phyloP scores from a whole-genome alignment of 257 asterid genomes.

The Lycium barbarum region DNA sequence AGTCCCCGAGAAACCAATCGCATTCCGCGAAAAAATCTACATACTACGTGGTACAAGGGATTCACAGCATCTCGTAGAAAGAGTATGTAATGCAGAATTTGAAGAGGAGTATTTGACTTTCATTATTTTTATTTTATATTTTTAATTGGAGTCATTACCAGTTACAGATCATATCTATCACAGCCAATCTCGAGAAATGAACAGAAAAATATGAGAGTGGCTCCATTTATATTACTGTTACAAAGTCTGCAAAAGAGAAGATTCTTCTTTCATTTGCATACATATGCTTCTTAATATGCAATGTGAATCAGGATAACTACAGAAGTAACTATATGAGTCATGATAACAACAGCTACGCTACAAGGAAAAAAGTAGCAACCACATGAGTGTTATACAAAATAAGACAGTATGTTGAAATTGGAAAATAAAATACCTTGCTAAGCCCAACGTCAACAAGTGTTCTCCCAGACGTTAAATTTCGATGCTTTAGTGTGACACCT shows the following conservation, averaged over 20 bases:
- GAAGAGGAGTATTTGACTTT: neutral
- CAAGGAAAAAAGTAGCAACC: slow-evolving; percentile 14
- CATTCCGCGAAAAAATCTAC: neutral
- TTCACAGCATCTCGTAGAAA: neutral
- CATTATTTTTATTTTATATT: neutral
- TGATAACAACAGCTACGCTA: neutral
- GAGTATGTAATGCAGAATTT: neutral
- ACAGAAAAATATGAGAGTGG: neutral
- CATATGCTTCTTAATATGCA: slow-evolving; percentile 6
- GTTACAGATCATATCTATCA: neutral
- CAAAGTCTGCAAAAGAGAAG: neutral
- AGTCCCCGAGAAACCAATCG: neutral
- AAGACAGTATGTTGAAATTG: neutral
- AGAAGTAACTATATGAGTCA: neutral
- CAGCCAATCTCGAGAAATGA: slow-evolving; percentile 7
- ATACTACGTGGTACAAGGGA: neutral
- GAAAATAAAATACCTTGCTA: slow-evolving; percentile 62
- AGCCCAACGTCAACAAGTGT: slow-evolving; percentile 95
- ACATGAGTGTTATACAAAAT: neutral
- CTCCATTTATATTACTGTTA: neutral
- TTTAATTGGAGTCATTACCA: neutral
- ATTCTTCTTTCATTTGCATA: neutral
- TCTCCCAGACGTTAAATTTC: slow-evolving; percentile 50
- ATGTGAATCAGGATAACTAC: neutral
- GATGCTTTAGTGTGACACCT: slow-evolving; percentile 75